These are phyloP conservation scores for Diophrys appendiculata DNA, from an alignment of 73 alveolate genomes.

Conservation along the genomic window DNA sequence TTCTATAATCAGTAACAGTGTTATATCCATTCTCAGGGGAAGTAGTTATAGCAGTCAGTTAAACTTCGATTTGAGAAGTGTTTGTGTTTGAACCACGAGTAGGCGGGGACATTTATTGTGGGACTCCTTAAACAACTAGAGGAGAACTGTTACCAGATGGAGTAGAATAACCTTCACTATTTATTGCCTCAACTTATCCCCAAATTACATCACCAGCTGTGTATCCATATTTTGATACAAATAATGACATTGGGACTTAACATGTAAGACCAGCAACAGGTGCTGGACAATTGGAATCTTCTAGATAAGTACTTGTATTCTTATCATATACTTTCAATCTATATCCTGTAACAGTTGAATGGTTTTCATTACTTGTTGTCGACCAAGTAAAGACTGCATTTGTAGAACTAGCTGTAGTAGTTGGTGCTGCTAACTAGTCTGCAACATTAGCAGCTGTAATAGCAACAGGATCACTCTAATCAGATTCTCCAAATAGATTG, in stretches of 20 bases:
- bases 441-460: conserved; percentile 45
- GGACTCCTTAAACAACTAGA: conserved; percentile 21
- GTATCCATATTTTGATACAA: neutral
- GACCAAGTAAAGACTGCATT: neutral
- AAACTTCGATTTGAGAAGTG: neutral
- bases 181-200: conserved; percentile 15
- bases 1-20: neutral
- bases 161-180: conserved; percentile 8
- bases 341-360: neutral
- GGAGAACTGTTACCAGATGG: conserved; percentile 3
- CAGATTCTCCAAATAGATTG: conserved; percentile 34
- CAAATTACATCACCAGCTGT: conserved; percentile 1
- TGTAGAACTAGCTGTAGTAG: neutral
- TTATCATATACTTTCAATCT: neutral
- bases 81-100: neutral
- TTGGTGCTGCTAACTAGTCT: conserved; percentile 14
- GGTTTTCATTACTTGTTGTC: neutral
- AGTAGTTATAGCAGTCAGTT: conserved; percentile 5
- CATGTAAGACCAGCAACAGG: neutral
- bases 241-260: neutral
- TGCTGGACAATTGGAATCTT: neutral
- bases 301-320: neutral
- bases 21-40: conserved; percentile 1
- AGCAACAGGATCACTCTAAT: neutral
- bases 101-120: neutral